Percentiles rank a stretch among this genome's conserved stretches.
Evolutionary conservation across 2,329 filamentous ascomycete species (phyloP).

Genomic region (Claviceps monticola): DNA sequence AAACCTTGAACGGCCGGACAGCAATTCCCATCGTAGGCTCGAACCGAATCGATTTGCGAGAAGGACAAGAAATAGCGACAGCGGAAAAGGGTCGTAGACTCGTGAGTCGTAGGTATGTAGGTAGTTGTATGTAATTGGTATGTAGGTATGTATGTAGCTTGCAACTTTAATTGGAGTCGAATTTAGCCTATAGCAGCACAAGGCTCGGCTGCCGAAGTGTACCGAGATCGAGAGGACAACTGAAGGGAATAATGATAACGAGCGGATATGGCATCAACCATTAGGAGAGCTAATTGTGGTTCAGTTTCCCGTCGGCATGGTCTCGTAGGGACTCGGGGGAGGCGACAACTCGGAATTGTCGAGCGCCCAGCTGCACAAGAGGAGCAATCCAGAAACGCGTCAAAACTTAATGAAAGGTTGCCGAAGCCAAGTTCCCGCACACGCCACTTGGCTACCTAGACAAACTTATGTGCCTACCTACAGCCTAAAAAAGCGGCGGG

Average conservation of each 20-base stretch:
- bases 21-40: slow-evolving; percentile 4
- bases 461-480: too few relatives aligned
- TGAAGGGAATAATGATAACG: background rate
- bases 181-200: background rate
- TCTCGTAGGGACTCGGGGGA: background rate
- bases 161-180: background rate
- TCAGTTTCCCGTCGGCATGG: background rate
- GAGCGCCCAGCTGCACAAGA: too few relatives aligned
- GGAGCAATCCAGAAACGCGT: background rate
- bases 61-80: background rate
- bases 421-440: background rate
- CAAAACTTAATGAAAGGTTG: background rate
- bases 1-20: slow-evolving; percentile 5
- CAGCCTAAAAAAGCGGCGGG: background rate
- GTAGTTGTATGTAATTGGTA: background rate
- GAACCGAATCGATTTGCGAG: background rate
- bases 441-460: background rate
- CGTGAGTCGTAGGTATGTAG: background rate
- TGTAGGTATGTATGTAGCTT: too few relatives aligned
- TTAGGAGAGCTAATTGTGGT: background rate
- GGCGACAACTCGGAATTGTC: background rate
- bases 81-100: background rate
- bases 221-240: background rate
- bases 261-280: background rate
- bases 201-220: background rate